Conservation (phyloP, 129 eudicot genomes). For the Centaurea solstitialis region DNA sequence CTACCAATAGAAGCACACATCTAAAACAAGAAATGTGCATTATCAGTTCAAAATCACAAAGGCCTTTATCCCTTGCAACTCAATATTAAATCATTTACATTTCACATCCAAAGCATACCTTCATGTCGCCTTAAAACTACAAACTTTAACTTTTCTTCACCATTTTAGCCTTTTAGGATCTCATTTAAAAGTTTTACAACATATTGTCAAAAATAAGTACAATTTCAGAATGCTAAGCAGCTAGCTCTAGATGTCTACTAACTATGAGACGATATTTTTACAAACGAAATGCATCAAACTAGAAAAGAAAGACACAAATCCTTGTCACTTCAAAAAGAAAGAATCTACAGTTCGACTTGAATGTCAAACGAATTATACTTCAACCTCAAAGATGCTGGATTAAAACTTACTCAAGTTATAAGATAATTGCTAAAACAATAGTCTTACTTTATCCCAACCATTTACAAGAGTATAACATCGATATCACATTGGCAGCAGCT, state of each 20-base stretch:
- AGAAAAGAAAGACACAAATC: neutral
- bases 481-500: too few relatives aligned
- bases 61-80: neutral
- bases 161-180: neutral
- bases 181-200: neutral
- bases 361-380: neutral
- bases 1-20: neutral
- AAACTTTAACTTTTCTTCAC: neutral
- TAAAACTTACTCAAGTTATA: neutral
- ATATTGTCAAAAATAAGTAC: neutral
- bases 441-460: neutral
- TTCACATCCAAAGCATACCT: neutral
- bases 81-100: neutral
- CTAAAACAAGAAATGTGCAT: neutral
- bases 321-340: neutral
- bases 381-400: neutral
- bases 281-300: constrained; percentile 2
- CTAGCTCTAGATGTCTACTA: neutral
- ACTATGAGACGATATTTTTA: neutral
- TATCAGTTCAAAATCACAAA: neutral
- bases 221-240: neutral
- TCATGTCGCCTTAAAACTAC: neutral
- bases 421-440: neutral
- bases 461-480: neutral
- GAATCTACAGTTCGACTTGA: constrained; percentile 11